Evolutionary conservation across 768 basidiomycete species (phyloP).

Genomic region (Ephemerocybe angulata): DNA sequence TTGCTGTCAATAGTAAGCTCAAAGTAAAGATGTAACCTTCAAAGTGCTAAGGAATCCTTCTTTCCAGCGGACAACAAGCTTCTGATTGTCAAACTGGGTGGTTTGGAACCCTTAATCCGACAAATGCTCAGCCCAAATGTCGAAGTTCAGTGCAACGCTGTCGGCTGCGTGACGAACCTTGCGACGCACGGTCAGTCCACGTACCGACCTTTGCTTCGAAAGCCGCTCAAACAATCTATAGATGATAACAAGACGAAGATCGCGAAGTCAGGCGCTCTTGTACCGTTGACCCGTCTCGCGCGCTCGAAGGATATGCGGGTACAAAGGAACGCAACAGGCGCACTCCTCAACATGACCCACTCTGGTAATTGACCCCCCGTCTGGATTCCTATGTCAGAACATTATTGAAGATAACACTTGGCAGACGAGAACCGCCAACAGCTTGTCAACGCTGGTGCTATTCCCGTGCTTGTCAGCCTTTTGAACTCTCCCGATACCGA

Average conservation of each 20-base stretch:
- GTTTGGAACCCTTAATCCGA: constrained; percentile 94
- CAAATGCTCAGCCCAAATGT: constrained; percentile 99
- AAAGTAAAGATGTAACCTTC: background rate
- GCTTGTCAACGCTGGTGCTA: constrained; percentile 96
- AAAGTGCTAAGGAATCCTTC: constrained; percentile 7
- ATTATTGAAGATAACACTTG: no score
- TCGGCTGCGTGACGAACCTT: constrained; percentile 97
- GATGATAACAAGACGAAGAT: constrained; percentile 99
- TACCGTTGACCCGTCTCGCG: constrained; percentile 92
- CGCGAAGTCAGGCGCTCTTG: constrained; percentile 97
- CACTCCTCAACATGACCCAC: constrained; percentile 98
- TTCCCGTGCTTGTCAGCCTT: constrained; percentile 92
- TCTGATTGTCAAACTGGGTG: constrained; percentile 95
- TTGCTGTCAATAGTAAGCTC: constrained; percentile 93
- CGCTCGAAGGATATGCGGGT: constrained; percentile 99
- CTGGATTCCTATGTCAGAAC: constrained; percentile 2
- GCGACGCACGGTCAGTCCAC: constrained; percentile 89
- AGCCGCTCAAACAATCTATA: constrained; percentile 25
- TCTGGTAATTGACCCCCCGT: constrained; percentile 57
- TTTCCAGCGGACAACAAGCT: constrained; percentile 93
- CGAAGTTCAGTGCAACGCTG: constrained; percentile 99
- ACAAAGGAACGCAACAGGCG: constrained; percentile 97
- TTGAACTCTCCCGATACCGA: constrained; percentile 98
- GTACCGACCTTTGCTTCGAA: constrained; percentile 8
- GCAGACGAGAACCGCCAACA: constrained; percentile 97